Conservation (phyloP, 2,329 filamentous ascomycete species). For the Fusarium solani-melongenae region DNA sequence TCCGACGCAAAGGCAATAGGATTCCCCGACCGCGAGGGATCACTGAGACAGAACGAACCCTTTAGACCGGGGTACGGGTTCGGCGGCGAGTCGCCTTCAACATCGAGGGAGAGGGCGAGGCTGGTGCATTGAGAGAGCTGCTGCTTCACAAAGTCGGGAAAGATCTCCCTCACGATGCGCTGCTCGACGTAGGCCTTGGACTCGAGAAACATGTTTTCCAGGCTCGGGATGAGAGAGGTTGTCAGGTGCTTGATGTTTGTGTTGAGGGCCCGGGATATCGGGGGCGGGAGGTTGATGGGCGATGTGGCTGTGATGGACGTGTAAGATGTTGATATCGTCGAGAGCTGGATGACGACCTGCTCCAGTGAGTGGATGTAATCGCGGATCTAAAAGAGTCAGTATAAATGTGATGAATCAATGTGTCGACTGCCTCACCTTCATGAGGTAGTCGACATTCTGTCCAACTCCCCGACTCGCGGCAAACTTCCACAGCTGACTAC, state of each 20-base stretch:
- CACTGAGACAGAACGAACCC: constrained; percentile 68
- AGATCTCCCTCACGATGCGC: constrained; percentile 57
- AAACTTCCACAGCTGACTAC: constrained; percentile 60
- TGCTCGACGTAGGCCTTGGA: constrained; percentile 57
- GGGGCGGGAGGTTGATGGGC: constrained; percentile 55
- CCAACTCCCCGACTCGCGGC: constrained; percentile 58
- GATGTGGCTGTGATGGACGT: constrained; percentile 55
- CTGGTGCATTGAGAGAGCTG: constrained; percentile 61
- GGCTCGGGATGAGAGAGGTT: constrained; percentile 55
- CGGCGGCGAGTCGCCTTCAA: constrained; percentile 41
- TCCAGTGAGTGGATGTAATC: constrained; percentile 58
- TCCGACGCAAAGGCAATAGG: constrained; percentile 62
- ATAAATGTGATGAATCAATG: not conserved
- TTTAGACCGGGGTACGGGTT: constrained; percentile 64
- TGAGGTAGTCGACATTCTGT: constrained; percentile 63
- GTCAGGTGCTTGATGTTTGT: constrained; percentile 60
- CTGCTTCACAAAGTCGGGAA: constrained; percentile 63
- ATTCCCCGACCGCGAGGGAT: constrained; percentile 61
- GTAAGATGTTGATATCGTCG: constrained; percentile 56
- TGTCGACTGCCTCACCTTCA: constrained; percentile 51
- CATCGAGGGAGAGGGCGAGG: constrained; percentile 54
- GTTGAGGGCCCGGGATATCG: constrained; percentile 55
- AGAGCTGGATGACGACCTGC: constrained; percentile 54
- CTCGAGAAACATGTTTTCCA: constrained; percentile 58
- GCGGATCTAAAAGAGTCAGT: constrained; percentile 48